Conservation (phyloP, 78 protist species). For the Dictyostelium capitatum region DNA sequence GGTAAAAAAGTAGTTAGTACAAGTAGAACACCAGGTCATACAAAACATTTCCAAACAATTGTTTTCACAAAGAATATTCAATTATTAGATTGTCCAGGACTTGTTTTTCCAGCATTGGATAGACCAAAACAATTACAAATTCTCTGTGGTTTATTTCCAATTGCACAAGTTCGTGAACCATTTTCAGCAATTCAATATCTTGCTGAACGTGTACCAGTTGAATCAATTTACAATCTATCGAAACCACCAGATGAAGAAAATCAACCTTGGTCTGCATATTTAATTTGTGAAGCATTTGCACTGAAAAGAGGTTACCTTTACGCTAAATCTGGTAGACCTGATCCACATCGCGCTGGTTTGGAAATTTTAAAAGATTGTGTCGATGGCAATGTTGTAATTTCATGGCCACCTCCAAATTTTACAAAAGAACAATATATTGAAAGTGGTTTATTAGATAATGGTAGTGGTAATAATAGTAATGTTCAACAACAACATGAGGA, state of each 20-base stretch:
- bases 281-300: constrained; percentile 76
- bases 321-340: constrained; percentile 75
- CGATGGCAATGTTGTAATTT: constrained; percentile 65
- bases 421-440: constrained; percentile 7
- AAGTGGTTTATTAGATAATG: neutral
- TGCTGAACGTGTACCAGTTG: constrained; percentile 86
- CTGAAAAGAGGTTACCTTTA: constrained; percentile 60
- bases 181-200: constrained; percentile 85
- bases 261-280: constrained; percentile 45
- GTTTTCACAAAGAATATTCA: constrained; percentile 63
- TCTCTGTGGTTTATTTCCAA: constrained; percentile 89
- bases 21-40: constrained; percentile 94
- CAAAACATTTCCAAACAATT: constrained; percentile 95
- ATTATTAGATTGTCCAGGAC: constrained; percentile 94
- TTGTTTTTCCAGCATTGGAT: constrained; percentile 92
- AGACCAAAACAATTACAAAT: constrained; percentile 87
- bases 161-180: constrained; percentile 94
- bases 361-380: constrained; percentile 70
- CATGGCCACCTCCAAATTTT: constrained; percentile 81
- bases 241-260: constrained; percentile 51
- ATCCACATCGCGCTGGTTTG: constrained; percentile 78
- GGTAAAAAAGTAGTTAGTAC: constrained; percentile 89
- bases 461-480: neutral
- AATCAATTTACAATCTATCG: constrained; percentile 55
- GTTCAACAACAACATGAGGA: neutral